phyloP scores from a whole-genome alignment of 306 rosid genomes.

The Fagus crenata region DNA sequence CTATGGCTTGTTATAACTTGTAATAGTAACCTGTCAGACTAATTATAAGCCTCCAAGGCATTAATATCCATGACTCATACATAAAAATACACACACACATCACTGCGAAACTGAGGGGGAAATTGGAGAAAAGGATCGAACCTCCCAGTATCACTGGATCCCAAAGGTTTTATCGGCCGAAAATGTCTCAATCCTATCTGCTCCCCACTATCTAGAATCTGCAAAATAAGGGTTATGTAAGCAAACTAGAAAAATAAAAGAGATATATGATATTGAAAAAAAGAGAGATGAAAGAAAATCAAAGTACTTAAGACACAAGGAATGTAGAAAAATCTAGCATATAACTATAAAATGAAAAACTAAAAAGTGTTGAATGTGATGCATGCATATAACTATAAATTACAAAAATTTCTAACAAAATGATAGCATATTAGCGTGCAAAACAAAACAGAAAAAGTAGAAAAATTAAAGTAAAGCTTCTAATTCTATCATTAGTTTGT shows the following conservation, averaged over 20 bases:
- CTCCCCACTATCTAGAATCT: slow-evolving; percentile 77
- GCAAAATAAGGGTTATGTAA: slow-evolving; percentile 39
- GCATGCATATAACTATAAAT: neutral
- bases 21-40: neutral
- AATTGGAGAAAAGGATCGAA: slow-evolving; percentile 21
- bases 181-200: slow-evolving; percentile 78
- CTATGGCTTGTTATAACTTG: neutral
- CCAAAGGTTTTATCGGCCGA: slow-evolving; percentile 85
- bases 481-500: too few relatives aligned
- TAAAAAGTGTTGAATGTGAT: slow-evolving; percentile 1
- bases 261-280: slow-evolving; percentile 16
- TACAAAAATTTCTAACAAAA: neutral
- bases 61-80: neutral
- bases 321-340: neutral
- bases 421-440: neutral
- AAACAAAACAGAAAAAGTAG: too few relatives aligned
- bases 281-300: slow-evolving; percentile 18
- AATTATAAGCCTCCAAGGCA: neutral
- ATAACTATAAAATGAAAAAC: too few relatives aligned
- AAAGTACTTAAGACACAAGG: slow-evolving; percentile 11
- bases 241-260: slow-evolving; percentile 21
- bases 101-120: slow-evolving; percentile 12
- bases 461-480: too few relatives aligned
- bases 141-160: slow-evolving; percentile 98
- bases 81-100: neutral